These are phyloP conservation scores for Fusarium continuum DNA, from an alignment of 2,329 filamentous ascomycete genomes.

Conservation along the genomic window DNA sequence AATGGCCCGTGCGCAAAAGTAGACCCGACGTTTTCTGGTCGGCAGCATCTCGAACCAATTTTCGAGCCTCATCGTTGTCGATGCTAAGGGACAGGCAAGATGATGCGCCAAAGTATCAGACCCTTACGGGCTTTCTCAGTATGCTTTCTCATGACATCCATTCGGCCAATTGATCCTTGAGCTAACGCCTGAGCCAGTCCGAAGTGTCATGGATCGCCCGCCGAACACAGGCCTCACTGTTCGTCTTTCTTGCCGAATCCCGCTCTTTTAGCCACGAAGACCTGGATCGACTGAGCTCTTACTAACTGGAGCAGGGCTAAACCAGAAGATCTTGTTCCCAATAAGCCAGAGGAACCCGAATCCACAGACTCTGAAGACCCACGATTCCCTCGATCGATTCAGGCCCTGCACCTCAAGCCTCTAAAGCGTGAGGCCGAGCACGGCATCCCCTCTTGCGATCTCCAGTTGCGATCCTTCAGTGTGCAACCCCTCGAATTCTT, in stretches of 20 bases:
- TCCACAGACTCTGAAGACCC: constrained; percentile 33
- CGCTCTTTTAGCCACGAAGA: neutral
- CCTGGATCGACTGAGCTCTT: neutral
- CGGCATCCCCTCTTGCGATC: constrained; percentile 85
- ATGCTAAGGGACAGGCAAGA: constrained; percentile 39
- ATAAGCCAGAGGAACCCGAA: constrained; percentile 13
- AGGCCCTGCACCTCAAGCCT: constrained; percentile 86
- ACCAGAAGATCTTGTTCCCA: constrained; percentile 27
- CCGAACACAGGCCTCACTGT: constrained; percentile 43
- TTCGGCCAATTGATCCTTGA: neutral
- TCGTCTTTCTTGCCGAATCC: constrained; percentile 24
- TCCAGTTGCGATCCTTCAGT: constrained; percentile 92
- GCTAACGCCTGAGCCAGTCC: constrained; percentile 30
- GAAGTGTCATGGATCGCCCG: constrained; percentile 38
- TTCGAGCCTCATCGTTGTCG: constrained; percentile 35
- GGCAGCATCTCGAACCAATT: constrained; percentile 21
- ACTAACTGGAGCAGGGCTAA: constrained; percentile 28
- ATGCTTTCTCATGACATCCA: neutral
- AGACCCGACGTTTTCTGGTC: constrained; percentile 36
- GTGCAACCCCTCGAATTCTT: constrained; percentile 93
- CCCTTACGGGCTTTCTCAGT: constrained; percentile 41
- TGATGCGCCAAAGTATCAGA: constrained; percentile 45
- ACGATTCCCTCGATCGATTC: constrained; percentile 80
- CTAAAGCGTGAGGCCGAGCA: constrained; percentile 78
- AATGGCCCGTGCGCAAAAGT: constrained; percentile 34